phyloP scores from a whole-genome alignment of 306 rosid species.

The Dalbergia cultrata region DNA sequence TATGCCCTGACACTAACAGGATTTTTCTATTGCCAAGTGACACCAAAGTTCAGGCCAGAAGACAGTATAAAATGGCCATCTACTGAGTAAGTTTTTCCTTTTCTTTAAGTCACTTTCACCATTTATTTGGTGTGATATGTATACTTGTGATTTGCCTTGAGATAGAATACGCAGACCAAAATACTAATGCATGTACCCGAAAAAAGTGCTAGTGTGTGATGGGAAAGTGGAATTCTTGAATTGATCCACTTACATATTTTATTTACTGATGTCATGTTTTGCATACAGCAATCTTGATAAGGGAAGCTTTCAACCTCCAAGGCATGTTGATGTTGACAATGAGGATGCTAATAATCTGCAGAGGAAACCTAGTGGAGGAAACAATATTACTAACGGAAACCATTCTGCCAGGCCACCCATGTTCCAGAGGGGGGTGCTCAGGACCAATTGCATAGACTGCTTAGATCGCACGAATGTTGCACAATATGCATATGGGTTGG shows the following conservation, averaged over 20 bases:
- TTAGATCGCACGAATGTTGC: slow-evolving; percentile 93
- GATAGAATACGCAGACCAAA: not conserved
- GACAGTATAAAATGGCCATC: slow-evolving; percentile 49
- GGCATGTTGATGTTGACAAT: slow-evolving; percentile 33
- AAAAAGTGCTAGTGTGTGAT: slow-evolving; percentile 4
- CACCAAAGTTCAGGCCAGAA: slow-evolving; percentile 50
- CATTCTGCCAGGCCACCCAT: slow-evolving; percentile 45
- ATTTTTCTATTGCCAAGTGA: slow-evolving; percentile 69
- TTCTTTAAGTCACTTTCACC: not conserved
- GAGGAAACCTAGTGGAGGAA: slow-evolving; percentile 49
- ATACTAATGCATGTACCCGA: not conserved
- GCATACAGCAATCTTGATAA: slow-evolving; percentile 31
- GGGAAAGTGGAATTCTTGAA: slow-evolving; percentile 6
- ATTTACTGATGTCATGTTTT: slow-evolving; percentile 35
- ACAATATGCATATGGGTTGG: slow-evolving; percentile 83
- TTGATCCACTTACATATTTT: slow-evolving; percentile 21
- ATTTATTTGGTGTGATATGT: not conserved
- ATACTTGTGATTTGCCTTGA: not conserved
- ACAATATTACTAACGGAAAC: slow-evolving; percentile 48
- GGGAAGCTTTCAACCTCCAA: slow-evolving; percentile 31
- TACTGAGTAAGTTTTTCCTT: slow-evolving; percentile 63
- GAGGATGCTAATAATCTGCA: slow-evolving; percentile 51
- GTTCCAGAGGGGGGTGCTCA: slow-evolving; percentile 77
- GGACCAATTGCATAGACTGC: slow-evolving; percentile 94
- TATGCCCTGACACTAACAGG: slow-evolving; percentile 69